Evolutionary conservation across 768 basidiomycete species (phyloP).

Genomic region (Hericium erinaceus): DNA sequence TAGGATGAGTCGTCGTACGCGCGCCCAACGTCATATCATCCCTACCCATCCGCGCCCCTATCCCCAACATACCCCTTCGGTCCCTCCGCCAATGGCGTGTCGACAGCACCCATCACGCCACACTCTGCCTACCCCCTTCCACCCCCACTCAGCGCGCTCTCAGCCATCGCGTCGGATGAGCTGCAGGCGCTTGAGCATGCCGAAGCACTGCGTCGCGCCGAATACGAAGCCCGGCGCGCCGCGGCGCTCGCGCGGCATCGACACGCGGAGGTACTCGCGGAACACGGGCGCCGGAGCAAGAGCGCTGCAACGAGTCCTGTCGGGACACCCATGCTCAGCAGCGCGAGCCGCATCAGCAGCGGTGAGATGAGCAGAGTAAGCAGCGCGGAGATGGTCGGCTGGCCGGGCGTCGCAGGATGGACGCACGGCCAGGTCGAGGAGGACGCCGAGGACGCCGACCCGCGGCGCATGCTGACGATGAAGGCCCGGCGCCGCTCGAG

Average conservation of each 20-base stretch:
- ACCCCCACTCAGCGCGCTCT: slow-evolving; percentile 46
- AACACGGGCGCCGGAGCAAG: slow-evolving; percentile 28
- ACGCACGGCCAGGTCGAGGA: slow-evolving; percentile 16
- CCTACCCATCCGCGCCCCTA: neutral
- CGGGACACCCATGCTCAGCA: slow-evolving; percentile 30
- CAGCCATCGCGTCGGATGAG: slow-evolving; percentile 79
- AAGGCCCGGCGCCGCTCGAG: slow-evolving; percentile 11
- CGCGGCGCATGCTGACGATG: slow-evolving; percentile 25
- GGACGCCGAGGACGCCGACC: slow-evolving; percentile 29
- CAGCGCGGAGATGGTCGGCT: neutral
- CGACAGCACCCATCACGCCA: slow-evolving; percentile 17
- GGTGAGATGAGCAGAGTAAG: neutral
- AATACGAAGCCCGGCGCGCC: slow-evolving; percentile 44
- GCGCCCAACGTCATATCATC: slow-evolving; percentile 21
- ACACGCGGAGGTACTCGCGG: slow-evolving; percentile 33
- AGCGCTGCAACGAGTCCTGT: slow-evolving; percentile 64
- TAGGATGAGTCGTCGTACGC: slow-evolving; percentile 27
- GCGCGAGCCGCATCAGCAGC: neutral
- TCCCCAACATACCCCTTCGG: neutral
- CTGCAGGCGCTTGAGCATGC: slow-evolving; percentile 81
- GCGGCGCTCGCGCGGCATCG: slow-evolving; percentile 30
- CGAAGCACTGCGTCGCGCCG: slow-evolving; percentile 59
- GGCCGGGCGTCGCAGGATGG: neutral
- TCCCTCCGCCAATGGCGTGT: neutral
- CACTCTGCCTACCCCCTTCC: slow-evolving; percentile 13